Evolutionary conservation across 176 grass and related monocot species (phyloP), one percentile per base, ranked within the genome.

Genomic region (Triticum timopheevii): DNA sequence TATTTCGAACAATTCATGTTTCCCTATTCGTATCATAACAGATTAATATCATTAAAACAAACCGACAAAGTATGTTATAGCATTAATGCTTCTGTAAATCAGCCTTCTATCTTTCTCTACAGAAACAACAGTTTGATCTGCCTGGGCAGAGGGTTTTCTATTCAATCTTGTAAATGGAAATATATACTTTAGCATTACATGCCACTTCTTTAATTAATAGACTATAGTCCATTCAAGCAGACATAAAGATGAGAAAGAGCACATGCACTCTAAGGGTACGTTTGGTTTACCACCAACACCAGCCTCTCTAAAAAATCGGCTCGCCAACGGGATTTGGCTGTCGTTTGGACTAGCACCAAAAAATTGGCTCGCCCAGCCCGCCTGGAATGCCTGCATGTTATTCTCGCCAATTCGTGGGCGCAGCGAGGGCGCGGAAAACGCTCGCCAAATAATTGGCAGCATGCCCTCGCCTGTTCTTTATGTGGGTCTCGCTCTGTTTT

Each of bases 111-210:
- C 19, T 28, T 13, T n/a, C 40, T 56, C 22, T 59, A 69, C 11
- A n/a, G 8, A 22, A 80, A 61, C 33, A 80, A 86, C 50, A 79
- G 76, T 7, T 65, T 77, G 83, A 59, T 69, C 76, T 59, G 23
- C n/a, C n/a, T 61, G 24, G 45, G 6, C 27, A 71, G 33, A 80
- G 10, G 49, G 69, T 72, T 45, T 59, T 31, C 63, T 22, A 22
- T 77, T 76, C 20, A 78, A 25, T 28, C 13, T 77, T 52, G 40
- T 50, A 84, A 40, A 52, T 28, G 12, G 64, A 88, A 56, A 47
- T n/a, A 78, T 49, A 34, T 50, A 82, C 49, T 84, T 72, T 15
- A 64, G 36, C 27, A 50, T 50, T 36, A 52, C 0, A 22, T 49
- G 58, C 15, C 5, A 56, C 17, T 69, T 54, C 52, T 69, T 77